Conservation (phyloP, 1,139 yeast genomes). For the Kodamaea derodonti region DNA sequence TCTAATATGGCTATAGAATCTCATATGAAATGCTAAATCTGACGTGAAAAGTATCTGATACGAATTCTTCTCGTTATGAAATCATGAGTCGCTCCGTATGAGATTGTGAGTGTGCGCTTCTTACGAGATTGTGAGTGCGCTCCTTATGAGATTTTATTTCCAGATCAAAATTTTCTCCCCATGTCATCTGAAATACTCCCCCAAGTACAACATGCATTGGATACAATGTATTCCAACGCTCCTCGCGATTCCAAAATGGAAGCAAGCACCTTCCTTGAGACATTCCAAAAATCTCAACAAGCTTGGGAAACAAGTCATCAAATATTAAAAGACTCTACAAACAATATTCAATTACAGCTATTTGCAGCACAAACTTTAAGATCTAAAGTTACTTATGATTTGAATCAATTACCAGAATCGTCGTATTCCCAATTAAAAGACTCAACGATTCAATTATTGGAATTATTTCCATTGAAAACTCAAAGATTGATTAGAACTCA, state of each 20-base stretch:
- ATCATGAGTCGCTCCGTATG: too few species aligned
- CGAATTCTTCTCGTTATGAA: too few species aligned
- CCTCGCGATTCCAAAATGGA: constrained; percentile 48
- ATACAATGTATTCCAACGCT: constrained; percentile 58
- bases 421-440: constrained; percentile 55
- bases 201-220: constrained; percentile 48
- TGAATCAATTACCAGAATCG: constrained; percentile 64
- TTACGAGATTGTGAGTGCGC: too few species aligned
- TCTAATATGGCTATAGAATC: too few species aligned
- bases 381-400: constrained; percentile 79
- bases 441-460: constrained; percentile 55
- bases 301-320: constrained; percentile 58
- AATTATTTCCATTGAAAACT: constrained; percentile 32
- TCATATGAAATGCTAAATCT: too few species aligned
- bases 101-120: too few species aligned
- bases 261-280: constrained; percentile 68
- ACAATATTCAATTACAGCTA: constrained; percentile 52
- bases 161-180: background rate
- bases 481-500: constrained; percentile 69
- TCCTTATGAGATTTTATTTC: too few species aligned
- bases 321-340: constrained; percentile 23
- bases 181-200: constrained; percentile 7
- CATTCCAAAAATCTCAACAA: constrained; percentile 73
- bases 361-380: constrained; percentile 91
- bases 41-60: too few species aligned